A percentile compares a stretch with the other conserved stretches of the same genome.
Evolutionary conservation across 805 yeast genomes (phyloP).

Genomic region (Suhomyces vadensis): DNA sequence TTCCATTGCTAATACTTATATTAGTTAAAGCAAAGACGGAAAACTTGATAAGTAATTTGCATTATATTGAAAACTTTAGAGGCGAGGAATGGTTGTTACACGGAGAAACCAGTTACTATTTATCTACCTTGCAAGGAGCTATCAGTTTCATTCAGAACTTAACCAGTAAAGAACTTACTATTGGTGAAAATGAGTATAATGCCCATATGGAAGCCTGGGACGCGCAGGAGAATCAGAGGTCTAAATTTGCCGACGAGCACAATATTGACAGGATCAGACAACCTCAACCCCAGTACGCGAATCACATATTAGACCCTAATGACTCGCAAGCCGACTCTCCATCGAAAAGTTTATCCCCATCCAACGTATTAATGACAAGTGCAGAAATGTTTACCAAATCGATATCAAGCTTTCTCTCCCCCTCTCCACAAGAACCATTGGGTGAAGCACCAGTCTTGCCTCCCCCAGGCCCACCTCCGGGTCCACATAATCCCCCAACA

Average conservation of each 20-base stretch:
- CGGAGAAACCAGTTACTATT: constrained; percentile 90
- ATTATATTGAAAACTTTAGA: constrained; percentile 83
- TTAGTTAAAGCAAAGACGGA: constrained; percentile 67
- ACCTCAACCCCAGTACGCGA: constrained; percentile 22
- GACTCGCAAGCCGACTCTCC: background rate
- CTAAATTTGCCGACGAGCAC: background rate
- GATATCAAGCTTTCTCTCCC: constrained; percentile 41
- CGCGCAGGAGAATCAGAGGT: constrained; percentile 31
- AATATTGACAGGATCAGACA: constrained; percentile 8
- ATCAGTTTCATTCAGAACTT: constrained; percentile 72
- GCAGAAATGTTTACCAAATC: constrained; percentile 56
- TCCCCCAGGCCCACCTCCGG: constrained; percentile 4
- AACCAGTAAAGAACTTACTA: constrained; percentile 56
- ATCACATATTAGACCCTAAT: background rate
- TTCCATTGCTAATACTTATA: constrained; percentile 84
- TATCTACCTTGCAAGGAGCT: constrained; percentile 90
- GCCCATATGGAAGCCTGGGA: constrained; percentile 55
- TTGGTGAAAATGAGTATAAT: constrained; percentile 59
- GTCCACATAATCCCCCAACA: background rate
- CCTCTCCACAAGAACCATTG: constrained; percentile 29
- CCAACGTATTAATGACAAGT: constrained; percentile 41
- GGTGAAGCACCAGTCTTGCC: constrained; percentile 2
- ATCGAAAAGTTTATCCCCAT: constrained; percentile 33
- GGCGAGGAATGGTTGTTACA: constrained; percentile 64
- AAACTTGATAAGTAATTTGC: constrained; percentile 72